These are phyloP conservation scores for Krasilnikovozyma curviuscula DNA, from an alignment of 768 basidiomycete genomes.

Conservation along the genomic window DNA sequence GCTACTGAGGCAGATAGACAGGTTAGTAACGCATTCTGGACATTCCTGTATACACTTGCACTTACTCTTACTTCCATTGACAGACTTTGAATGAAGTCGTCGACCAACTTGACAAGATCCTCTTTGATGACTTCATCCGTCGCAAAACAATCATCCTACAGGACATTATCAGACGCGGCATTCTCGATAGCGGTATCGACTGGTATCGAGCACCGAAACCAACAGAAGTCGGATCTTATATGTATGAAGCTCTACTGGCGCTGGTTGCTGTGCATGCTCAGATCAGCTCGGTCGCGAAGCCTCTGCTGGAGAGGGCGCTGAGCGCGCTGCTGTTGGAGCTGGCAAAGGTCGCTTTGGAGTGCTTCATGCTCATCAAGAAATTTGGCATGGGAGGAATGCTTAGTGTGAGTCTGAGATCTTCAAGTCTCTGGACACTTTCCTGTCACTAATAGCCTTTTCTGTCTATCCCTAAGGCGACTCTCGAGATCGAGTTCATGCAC, in stretches of 20 bases:
- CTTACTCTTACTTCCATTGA: not conserved
- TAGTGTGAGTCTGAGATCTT: constrained; percentile 40
- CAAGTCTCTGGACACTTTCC: too few species aligned
- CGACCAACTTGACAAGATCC: constrained; percentile 61
- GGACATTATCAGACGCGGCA: constrained; percentile 52
- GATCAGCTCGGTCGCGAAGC: constrained; percentile 58
- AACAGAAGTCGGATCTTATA: constrained; percentile 82
- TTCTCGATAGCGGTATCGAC: constrained; percentile 61
- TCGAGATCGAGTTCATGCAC: constrained; percentile 98
- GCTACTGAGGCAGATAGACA: constrained; percentile 52
- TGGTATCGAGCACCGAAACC: constrained; percentile 92
- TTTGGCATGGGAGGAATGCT: constrained; percentile 99
- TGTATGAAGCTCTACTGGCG: constrained; percentile 70
- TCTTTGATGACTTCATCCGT: constrained; percentile 74
- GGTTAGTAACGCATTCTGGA: constrained; percentile 27
- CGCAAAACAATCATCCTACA: constrained; percentile 55
- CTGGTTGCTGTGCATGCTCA: constrained; percentile 85
- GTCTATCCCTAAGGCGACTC: constrained; percentile 79
- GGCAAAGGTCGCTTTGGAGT: constrained; percentile 59
- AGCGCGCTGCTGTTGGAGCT: constrained; percentile 62
- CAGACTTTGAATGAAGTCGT: constrained; percentile 60
- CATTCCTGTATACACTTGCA: not conserved
- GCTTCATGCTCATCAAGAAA: constrained; percentile 69
- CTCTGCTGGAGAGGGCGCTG: constrained; percentile 62
- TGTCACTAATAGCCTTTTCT: too few species aligned